Evolutionary conservation across 2,329 filamentous ascomycete genomes (phyloP).

Genomic region (Graphiopsis chlorocephala): DNA sequence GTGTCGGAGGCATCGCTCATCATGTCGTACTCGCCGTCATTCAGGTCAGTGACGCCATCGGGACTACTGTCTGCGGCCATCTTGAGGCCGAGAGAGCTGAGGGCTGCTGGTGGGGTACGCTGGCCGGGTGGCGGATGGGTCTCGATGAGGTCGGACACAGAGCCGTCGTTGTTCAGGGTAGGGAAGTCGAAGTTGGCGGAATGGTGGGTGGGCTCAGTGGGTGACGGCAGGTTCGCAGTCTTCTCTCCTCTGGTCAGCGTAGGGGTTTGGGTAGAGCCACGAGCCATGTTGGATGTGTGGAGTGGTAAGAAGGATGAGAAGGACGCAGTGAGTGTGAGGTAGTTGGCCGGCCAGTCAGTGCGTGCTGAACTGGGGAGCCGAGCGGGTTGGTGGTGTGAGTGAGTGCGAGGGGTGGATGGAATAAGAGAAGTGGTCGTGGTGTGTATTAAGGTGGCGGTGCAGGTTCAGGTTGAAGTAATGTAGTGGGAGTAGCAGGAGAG

Average conservation of each 20-base stretch:
- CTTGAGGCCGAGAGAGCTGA: constrained; percentile 28
- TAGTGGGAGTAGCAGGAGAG: neutral
- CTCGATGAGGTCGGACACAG: constrained; percentile 25
- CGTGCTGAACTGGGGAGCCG: neutral
- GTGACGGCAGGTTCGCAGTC: neutral
- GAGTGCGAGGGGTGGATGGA: neutral
- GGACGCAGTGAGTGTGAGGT: constrained; percentile 1
- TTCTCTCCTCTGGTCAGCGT: constrained; percentile 6
- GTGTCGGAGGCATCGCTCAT: constrained; percentile 30
- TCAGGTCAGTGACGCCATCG: constrained; percentile 22
- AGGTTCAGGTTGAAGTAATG: neutral
- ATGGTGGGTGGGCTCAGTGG: neutral
- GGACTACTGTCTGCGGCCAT: constrained; percentile 25
- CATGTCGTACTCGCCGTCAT: constrained; percentile 32
- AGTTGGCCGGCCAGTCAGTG: neutral
- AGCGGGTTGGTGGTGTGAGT: neutral
- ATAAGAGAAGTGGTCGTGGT: neutral
- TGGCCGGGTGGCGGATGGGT: constrained; percentile 15
- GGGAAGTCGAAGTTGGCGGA: constrained; percentile 27
- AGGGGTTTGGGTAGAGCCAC: neutral
- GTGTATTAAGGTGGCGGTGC: neutral
- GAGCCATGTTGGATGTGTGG: constrained; percentile 5
- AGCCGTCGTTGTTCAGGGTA: constrained; percentile 30
- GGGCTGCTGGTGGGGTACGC: constrained; percentile 31
- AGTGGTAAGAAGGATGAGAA: neutral